These are phyloP conservation scores for Fusarium mundagurra DNA, from an alignment of 2,329 filamentous ascomycete genomes.

Conservation along the genomic window DNA sequence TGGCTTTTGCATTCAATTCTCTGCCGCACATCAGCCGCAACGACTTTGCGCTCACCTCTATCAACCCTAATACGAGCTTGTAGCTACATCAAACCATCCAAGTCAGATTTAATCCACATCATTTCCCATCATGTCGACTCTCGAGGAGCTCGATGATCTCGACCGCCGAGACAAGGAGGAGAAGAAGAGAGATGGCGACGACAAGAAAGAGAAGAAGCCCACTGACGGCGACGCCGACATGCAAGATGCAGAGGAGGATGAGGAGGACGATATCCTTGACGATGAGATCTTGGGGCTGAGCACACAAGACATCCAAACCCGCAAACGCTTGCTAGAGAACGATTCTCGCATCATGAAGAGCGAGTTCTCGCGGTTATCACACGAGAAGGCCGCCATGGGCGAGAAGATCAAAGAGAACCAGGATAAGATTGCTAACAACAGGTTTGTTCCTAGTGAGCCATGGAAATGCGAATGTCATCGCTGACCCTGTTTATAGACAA, in stretches of 20 bases:
- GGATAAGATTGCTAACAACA: slow-evolving; percentile 99
- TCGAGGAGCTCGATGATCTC: slow-evolving; percentile 91
- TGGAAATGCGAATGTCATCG: neutral
- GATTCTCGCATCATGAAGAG: slow-evolving; percentile 99
- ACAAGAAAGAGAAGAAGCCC: slow-evolving; percentile 55
- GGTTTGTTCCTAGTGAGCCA: slow-evolving; percentile 62
- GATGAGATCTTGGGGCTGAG: slow-evolving; percentile 92
- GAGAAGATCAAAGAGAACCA: slow-evolving; percentile 99
- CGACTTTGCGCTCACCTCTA: neutral
- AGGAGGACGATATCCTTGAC: slow-evolving; percentile 85
- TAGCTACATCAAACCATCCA: neutral
- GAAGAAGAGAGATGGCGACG: slow-evolving; percentile 56
- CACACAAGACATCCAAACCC: slow-evolving; percentile 93
- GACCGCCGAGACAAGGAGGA: slow-evolving; percentile 83
- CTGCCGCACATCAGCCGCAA: neutral
- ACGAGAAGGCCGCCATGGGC: slow-evolving; percentile 95
- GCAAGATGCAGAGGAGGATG: slow-evolving; percentile 80
- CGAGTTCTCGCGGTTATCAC: slow-evolving; percentile 91
- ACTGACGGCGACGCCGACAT: slow-evolving; percentile 85
- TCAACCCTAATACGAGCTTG: neutral
- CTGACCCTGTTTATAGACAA: slow-evolving; percentile 69
- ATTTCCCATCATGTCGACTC: slow-evolving; percentile 76
- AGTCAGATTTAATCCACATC: slow-evolving; percentile 1
- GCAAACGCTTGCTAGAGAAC: slow-evolving; percentile 93
- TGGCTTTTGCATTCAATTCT: slow-evolving; percentile 20